Base-by-base conservation (phyloP, 495 filamentous ascomycete species). In the Penicillium subrubescens region DNA sequence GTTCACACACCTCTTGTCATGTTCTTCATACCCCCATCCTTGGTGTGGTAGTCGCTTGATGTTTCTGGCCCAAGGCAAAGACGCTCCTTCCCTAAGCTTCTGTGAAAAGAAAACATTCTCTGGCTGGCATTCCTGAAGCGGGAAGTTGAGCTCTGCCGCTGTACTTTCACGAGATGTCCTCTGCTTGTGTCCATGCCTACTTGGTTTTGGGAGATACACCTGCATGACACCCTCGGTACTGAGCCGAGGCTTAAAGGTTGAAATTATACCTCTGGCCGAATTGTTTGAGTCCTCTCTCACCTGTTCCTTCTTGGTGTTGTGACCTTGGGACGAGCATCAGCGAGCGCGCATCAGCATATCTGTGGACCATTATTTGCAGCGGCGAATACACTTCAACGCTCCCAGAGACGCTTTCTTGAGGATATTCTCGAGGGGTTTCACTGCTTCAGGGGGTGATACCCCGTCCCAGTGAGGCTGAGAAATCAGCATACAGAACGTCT, bases 271-370 rank as follows among this genome's bases (percentile, higher is more conserved):
- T 62, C 68, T 69, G 68, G 73, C 62, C 60, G 66, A 37, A 59
- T 62, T 25, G 60, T 41, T 67, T 57, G 61, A 62, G 57, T 65
- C 61, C 66, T 43, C 60, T 68, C 69, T 73, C 67, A 61, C 35
- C 46, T 41, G 34, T 68, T 64, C 44, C 62, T 65, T 62, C 33
- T 37, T 66, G 58, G 54, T 68, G 60, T 73, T 65, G 68, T 60
- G 68, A 65, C 67, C 72, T 66, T 75, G 46, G 63, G 57, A 68
- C 59, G 69, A 76, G 78, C 80, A 81, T 83, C 82, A 86, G 84
- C 85, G 86, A 88, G 87, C 84, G 87, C 83, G 82, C 76, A 84
- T 81, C 82, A 86, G 86, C 83, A 81, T 79, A 72, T 72, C 63
- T 79, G 73, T 73, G 79, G 71, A 64, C 56, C 59, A 29, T 66